A percentile compares a stretch with the other conserved stretches of the same genome.
These are phyloP conservation scores for Pseudonectria foliicola DNA, from an alignment of 2,329 filamentous ascomycete genomes.

Conservation along the genomic window DNA sequence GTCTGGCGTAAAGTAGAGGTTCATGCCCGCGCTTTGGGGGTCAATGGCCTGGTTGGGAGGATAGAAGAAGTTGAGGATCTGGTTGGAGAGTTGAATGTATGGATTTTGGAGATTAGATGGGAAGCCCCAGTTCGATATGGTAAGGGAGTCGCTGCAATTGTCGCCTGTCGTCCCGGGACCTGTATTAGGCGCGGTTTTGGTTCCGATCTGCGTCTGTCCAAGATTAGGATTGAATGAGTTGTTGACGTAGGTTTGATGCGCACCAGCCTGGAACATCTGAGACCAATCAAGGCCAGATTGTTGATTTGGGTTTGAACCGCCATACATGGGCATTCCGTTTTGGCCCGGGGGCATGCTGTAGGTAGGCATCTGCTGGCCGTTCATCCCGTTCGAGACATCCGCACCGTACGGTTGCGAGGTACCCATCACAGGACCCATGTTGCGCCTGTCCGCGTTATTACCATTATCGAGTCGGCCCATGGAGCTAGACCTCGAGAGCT, in stretches of 20 bases:
- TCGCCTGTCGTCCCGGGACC: conserved; percentile 42
- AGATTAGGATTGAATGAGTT: conserved; percentile 57
- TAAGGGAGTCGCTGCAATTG: conserved; percentile 36
- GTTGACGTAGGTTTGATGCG: conserved; percentile 58
- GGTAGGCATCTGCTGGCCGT: conserved; percentile 55
- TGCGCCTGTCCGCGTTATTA: conserved; percentile 49
- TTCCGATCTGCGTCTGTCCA: conserved; percentile 62
- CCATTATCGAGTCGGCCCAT: conserved; percentile 51
- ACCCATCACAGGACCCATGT: conserved; percentile 46
- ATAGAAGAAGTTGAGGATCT: conserved; percentile 50
- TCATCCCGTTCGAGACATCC: conserved; percentile 55
- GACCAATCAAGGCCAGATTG: conserved; percentile 65
- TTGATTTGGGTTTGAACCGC: conserved; percentile 53
- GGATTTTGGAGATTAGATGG: conserved; percentile 41
- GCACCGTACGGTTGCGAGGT: conserved; percentile 49
- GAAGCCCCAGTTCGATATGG: conserved; percentile 45
- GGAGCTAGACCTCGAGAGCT: conserved; percentile 55
- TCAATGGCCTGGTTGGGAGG: conserved; percentile 39
- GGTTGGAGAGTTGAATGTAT: conserved; percentile 47
- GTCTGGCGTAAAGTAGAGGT: conserved; percentile 57
- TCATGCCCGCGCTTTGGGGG: conserved; percentile 49
- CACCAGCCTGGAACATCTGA: conserved; percentile 69
- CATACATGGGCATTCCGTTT: conserved; percentile 59
- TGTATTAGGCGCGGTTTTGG: conserved; percentile 58
- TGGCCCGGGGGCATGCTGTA: conserved; percentile 58